Percentiles rank a stretch among this genome's conserved stretches.
These are phyloP conservation scores for Leccinum longicurvipes DNA, from an alignment of 768 basidiomycete genomes.

Conservation along the genomic window DNA sequence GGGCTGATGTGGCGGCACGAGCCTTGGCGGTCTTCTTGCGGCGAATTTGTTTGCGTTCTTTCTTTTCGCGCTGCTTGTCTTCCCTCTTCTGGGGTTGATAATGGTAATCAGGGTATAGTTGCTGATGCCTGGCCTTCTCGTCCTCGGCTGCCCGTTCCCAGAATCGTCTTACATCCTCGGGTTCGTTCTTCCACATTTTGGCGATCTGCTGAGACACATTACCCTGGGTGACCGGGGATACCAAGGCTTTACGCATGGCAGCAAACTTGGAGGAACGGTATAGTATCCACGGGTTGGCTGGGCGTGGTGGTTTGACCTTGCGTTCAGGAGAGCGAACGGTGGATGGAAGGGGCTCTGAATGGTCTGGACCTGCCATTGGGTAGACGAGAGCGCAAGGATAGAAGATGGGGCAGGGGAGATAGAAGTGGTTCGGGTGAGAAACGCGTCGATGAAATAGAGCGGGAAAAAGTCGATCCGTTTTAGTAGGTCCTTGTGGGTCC, in stretches of 20 bases:
- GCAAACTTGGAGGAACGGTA: constrained; percentile 63
- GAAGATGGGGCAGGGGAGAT: constrained; percentile 9
- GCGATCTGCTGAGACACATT: constrained; percentile 64
- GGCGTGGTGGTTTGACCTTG: constrained; percentile 50
- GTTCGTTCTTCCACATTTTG: constrained; percentile 59
- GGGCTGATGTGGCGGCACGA: constrained; percentile 16
- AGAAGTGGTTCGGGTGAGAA: constrained; percentile 17
- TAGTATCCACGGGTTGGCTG: constrained; percentile 81
- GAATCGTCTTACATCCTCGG: constrained; percentile 41
- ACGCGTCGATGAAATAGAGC: constrained; percentile 27
- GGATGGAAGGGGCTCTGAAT: neutral
- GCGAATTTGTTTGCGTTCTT: constrained; percentile 36
- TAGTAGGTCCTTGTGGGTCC: constrained; percentile 37
- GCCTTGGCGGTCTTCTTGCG: constrained; percentile 20
- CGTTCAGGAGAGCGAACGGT: constrained; percentile 2
- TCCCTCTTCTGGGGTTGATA: constrained; percentile 56
- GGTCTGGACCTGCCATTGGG: constrained; percentile 23
- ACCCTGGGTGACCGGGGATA: constrained; percentile 47
- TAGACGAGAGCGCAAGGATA: constrained; percentile 10
- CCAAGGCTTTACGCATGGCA: constrained; percentile 19
- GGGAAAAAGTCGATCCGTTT: constrained; percentile 29
- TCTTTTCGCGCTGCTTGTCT: constrained; percentile 41
- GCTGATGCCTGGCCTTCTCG: constrained; percentile 49
- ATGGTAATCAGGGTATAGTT: constrained; percentile 53
- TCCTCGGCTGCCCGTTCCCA: constrained; percentile 55